These are phyloP conservation scores for Aspergillus indologenus DNA, from an alignment of 495 filamentous ascomycete species.

Conservation along the genomic window DNA sequence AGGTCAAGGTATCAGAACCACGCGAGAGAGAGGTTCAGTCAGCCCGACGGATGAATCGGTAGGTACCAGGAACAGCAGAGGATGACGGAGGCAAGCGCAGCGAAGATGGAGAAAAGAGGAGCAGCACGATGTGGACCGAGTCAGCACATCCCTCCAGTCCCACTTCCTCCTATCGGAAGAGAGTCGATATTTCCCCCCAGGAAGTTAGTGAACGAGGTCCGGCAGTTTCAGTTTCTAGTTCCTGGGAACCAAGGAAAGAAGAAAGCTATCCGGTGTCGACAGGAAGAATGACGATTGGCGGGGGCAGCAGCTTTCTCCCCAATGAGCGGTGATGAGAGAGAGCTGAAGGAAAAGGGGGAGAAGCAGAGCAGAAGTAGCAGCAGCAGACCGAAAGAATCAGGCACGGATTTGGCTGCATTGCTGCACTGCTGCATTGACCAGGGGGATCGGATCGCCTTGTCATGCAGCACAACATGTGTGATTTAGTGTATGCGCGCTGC, in stretches of 20 bases:
- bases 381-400: constrained; percentile 1
- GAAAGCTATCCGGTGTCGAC: constrained; percentile 7
- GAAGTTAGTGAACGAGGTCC: constrained; percentile 9
- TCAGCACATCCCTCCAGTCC: constrained; percentile 3
- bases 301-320: background rate
- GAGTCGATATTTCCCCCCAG: constrained; percentile 13
- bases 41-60: background rate
- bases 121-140: constrained; percentile 1
- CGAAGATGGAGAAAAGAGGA: background rate
- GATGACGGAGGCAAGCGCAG: background rate
- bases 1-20: background rate
- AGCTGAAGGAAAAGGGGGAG: background rate
- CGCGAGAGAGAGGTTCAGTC: background rate
- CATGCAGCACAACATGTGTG: background rate
- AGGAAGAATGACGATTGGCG: constrained; percentile 12
- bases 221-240: background rate
- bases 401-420: constrained; percentile 8
- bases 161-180: constrained; percentile 14
- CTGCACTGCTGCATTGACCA: background rate
- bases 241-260: background rate
- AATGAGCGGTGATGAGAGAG: background rate
- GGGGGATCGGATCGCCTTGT: constrained; percentile 5
- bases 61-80: background rate
- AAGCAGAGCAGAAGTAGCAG: background rate
- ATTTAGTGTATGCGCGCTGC: too few species aligned